These are phyloP conservation scores for Lecanicillium sp. DNA, from an alignment of 2,329 filamentous ascomycete species.

Conservation along the genomic window DNA sequence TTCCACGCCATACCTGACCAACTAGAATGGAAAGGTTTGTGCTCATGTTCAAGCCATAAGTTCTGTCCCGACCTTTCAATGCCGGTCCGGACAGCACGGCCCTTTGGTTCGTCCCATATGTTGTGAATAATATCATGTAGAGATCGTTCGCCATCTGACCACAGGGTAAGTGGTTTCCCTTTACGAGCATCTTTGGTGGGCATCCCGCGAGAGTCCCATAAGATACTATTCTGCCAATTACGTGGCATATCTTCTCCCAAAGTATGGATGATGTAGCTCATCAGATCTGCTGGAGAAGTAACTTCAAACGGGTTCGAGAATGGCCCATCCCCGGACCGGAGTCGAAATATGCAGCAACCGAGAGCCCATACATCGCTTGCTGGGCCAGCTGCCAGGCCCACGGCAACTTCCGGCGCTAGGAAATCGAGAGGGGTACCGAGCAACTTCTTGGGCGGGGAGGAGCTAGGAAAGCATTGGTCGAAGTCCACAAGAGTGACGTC, in stretches of 20 bases:
- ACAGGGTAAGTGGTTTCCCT: neutral
- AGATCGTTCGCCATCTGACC: neutral
- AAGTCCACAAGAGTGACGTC: conserved; percentile 15
- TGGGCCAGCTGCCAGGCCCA: conserved; percentile 10
- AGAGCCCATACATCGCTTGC: conserved; percentile 5
- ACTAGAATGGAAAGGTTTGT: conserved; percentile 10
- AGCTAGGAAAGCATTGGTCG: conserved; percentile 13
- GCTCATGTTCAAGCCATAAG: neutral
- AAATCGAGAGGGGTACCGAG: conserved; percentile 14
- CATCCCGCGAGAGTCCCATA: neutral
- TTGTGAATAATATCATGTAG: conserved; percentile 1
- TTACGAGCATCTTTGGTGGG: neutral
- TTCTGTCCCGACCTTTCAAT: neutral
- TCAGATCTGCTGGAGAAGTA: neutral
- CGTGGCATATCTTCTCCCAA: neutral
- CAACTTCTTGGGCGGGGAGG: conserved; percentile 11
- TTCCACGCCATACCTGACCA: conserved; percentile 13
- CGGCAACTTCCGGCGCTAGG: conserved; percentile 15
- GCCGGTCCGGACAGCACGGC: conserved; percentile 4
- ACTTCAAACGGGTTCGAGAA: conserved; percentile 3
- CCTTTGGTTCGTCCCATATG: conserved; percentile 11
- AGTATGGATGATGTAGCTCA: neutral
- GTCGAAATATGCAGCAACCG: conserved; percentile 5
- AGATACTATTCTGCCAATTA: neutral
- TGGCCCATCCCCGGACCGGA: conserved; percentile 1